phyloP scores from a whole-genome alignment of 768 basidiomycete species.

The Saitozyma sp. region DNA sequence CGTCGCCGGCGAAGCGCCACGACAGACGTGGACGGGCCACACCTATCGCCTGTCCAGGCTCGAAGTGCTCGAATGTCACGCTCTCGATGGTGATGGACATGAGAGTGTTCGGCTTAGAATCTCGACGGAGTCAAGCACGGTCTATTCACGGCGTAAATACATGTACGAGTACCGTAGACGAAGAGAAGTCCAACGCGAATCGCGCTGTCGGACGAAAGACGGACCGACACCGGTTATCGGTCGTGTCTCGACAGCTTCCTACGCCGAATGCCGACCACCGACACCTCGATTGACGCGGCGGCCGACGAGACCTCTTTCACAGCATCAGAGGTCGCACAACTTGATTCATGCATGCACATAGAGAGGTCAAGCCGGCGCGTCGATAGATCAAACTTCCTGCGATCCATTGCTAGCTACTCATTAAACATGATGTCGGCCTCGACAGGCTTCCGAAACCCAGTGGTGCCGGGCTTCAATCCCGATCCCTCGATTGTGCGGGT shows the following conservation, averaged over 20 bases:
- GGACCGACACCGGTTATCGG: too few relatives aligned
- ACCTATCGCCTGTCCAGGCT: slow-evolving; percentile 29
- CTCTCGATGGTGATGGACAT: slow-evolving; percentile 9
- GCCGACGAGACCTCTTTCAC: background rate
- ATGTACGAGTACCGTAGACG: too few relatives aligned
- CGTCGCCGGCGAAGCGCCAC: slow-evolving; percentile 36
- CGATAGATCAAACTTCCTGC: too few relatives aligned
- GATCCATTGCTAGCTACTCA: background rate
- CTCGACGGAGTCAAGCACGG: too few relatives aligned
- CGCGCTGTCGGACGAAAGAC: too few relatives aligned
- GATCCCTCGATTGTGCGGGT: slow-evolving; percentile 26
- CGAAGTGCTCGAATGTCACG: slow-evolving; percentile 27
- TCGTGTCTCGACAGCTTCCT: too few relatives aligned
- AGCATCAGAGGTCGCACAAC: too few relatives aligned
- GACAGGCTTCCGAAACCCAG: slow-evolving; percentile 15
- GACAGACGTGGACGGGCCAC: slow-evolving; percentile 34
- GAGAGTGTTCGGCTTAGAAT: background rate
- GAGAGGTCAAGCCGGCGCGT: too few relatives aligned
- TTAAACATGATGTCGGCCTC: background rate
- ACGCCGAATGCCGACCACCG: too few relatives aligned
- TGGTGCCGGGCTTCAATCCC: slow-evolving; percentile 36
- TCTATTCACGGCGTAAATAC: too few relatives aligned
- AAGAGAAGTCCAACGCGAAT: too few relatives aligned
- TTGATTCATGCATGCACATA: too few relatives aligned
- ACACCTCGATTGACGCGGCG: background rate